Evolutionary conservation across 1,284 basidiomycete species (phyloP), one percentile per base, ranked within the genome.

Genomic region (Spongiforma sp.): DNA sequence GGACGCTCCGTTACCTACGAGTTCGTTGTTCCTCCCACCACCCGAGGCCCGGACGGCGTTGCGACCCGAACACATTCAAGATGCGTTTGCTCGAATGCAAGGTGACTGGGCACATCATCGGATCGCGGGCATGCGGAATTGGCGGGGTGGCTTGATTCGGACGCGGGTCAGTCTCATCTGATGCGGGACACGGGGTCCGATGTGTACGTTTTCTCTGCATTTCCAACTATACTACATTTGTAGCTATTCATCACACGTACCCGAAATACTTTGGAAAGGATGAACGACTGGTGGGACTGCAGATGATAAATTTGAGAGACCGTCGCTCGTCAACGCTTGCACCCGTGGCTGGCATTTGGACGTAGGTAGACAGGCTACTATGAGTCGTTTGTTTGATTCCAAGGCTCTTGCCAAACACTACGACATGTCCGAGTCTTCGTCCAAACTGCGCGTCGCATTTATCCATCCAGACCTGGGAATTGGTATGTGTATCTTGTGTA

Each of bases 401-500:
- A n/a, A n/a, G n/a, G n/a, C n/a, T n/a, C n/a, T n/a, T n/a, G n/a
- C n/a, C n/a, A n/a, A n/a, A n/a, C n/a, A n/a, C n/a, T n/a, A n/a
- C n/a, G n/a, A n/a, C n/a, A n/a, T n/a, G n/a, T n/a, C 52, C 10
- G 33, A 24, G 32, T 50, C 43, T 36, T 52, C 64, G 48, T 43
- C 64, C 2, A 76, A 73, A 50, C 50, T 77, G 54, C 80, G 81
- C 65, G 84, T 99, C 66, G 95, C 93, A 5, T 96, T 98, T 79
- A 84, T 98, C 62, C 96, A 99, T 76, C 96, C 96, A 30, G 96
- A 99, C 81, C 83, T 98, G 6, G 96, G 96, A 59, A 97, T 98
- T 61, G 96, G 96, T 93, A 68, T 67, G 85, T 70, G 57, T n/a
- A 17, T 21, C 7, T 7, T 58, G 43, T 52, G 28, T 21, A 21